Base-by-base conservation (phyloP, 176 grass and related monocot species). In the Cenchrus fungigraminus region DNA sequence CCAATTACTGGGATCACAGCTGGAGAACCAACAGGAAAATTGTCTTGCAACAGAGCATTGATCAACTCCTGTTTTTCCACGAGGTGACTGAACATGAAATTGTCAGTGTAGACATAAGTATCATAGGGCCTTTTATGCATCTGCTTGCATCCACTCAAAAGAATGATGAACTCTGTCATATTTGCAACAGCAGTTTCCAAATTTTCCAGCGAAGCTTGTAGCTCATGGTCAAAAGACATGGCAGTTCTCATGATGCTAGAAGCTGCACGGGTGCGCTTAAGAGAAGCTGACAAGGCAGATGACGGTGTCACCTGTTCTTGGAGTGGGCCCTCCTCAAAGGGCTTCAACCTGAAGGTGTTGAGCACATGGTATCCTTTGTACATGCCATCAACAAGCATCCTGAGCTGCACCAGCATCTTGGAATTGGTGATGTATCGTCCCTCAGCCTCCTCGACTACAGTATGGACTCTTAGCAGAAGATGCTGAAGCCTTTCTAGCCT, bases 291-390 rank as follows among this genome's bases (percentile, higher is more conserved):
- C 37, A 77, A 12, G 32, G 49, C 0, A 29, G 62, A 44, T 37
- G 79, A 44, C n/a, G 19, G 22, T 32, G 25, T 74, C 71, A 74
- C 71, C 71, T 74, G 49, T 14, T 34, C 32, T 32, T 74, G 71
- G 22, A 7, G 14, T 16, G 22, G 6, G 2, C 0, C 2, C 13
- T 65, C 76, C 8, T 65, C 59, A 65, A 11, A 29, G 16, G 69
- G 69, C 63, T 8, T 68, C 0, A 65, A 68, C 34, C 10, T 82
- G 51, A 66, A 12, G 51, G 53, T 76, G 71, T 43, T 55, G 9
- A 82, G 63, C 49, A 68, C 61, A 68, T 87, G 51, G 8, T 87
- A 82, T 8, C 79, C 86, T 43, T 60, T 43, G 72, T 82, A 77
- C 79, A 82, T 77, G 42, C 42, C 63, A 31, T 69, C 72, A 11